phyloP scores from a whole-genome alignment of 331 rosid genomes.

The Prunus yedoensis region DNA sequence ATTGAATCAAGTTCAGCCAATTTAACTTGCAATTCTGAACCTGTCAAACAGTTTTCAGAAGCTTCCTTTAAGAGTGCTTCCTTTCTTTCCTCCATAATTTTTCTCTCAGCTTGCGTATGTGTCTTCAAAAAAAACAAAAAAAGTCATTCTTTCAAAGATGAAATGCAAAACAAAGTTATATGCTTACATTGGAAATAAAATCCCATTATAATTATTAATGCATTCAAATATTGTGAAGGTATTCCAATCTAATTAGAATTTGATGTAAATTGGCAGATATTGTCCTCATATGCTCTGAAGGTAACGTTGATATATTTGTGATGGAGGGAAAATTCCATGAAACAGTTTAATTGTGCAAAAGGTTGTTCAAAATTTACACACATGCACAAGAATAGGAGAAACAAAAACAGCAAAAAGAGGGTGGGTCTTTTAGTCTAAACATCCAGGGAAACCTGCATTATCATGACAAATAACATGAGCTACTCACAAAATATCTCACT shows the following conservation, averaged over 20 bases:
- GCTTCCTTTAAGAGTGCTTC: conserved; percentile 45
- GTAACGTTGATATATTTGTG: background rate
- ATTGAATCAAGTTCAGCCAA: conserved; percentile 50
- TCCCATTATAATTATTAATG: background rate
- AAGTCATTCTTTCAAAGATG: background rate
- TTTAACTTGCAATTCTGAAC: conserved; percentile 43
- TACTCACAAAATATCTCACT: no score
- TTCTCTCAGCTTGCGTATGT: conserved; percentile 72
- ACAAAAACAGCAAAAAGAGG: no score
- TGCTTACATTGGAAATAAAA: background rate
- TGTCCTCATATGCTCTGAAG: background rate
- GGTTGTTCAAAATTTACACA: background rate
- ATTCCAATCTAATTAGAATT: background rate
- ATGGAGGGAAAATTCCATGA: background rate
- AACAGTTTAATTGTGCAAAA: background rate
- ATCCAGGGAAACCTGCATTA: no score
- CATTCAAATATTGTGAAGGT: background rate
- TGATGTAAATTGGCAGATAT: background rate
- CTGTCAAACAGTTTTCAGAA: conserved; percentile 42
- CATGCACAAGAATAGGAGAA: background rate
- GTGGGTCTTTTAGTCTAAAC: no score
- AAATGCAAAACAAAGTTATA: background rate
- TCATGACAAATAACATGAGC: no score
- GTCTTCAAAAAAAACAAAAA: conserved; percentile 35
- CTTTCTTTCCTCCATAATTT: conserved; percentile 61